Percentiles rank a stretch among this genome's conserved stretches.
Conservation (phyloP, 202 grass and related monocot genomes). For the Zizania palustris region DNA sequence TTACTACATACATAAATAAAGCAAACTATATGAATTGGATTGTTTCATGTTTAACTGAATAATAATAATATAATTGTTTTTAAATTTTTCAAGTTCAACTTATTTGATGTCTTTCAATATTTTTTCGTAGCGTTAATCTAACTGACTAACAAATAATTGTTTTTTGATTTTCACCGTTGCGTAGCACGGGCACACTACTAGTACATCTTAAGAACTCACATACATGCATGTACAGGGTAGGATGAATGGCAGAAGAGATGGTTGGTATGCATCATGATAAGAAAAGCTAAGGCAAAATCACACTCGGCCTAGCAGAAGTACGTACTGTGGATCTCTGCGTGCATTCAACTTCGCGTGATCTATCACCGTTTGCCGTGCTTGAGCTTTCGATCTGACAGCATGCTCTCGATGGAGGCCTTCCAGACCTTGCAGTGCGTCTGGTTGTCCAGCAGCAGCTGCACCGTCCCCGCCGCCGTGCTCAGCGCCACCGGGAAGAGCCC, state of each 20-base stretch:
- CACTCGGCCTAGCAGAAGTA: no score
- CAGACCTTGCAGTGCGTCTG: slow-evolving; percentile 73
- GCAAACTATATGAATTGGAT: no score
- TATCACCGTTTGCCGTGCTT: background rate
- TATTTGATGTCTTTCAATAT: no score
- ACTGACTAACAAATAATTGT: no score
- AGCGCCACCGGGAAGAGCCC: slow-evolving; percentile 53
- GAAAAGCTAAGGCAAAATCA: background rate
- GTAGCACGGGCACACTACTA: no score
- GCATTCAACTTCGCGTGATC: background rate
- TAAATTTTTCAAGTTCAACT: no score
- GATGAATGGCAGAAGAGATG: background rate
- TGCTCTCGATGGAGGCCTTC: slow-evolving; percentile 63
- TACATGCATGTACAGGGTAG: background rate
- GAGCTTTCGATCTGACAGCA: slow-evolving; percentile 45
- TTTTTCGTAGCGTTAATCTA: no score
- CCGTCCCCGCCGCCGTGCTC: slow-evolving; percentile 52
- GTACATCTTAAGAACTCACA: background rate
- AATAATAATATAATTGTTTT: no score
- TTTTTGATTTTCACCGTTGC: no score
- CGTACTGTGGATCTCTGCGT: no score
- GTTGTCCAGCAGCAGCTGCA: slow-evolving; percentile 67
- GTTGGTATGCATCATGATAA: background rate
- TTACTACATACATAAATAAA: no score
- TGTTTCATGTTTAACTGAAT: no score